Base-by-base conservation (phyloP, 192 early-diverging fungal genomes). In the Entomortierella lignicola region DNA sequence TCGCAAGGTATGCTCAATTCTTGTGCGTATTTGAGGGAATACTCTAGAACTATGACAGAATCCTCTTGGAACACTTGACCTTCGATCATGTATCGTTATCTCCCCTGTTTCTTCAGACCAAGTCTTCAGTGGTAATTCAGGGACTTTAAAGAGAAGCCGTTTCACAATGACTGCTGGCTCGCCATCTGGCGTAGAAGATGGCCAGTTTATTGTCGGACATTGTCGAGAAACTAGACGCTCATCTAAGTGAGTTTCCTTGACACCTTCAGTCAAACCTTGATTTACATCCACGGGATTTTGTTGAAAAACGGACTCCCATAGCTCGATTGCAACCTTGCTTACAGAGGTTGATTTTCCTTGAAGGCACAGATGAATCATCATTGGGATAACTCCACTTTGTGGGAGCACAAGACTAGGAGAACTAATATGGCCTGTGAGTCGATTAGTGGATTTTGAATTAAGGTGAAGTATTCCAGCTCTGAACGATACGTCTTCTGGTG, bases 11-110 rank as follows among this genome's bases (percentile, higher is more conserved):
- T 72, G 70, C 18, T 56, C 25, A 5, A 72, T 27, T 31, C 51
- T 39, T 15, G 63, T n/a, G 0, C 52, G 39, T 2, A 63, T 3
- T 2, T 55, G 37, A 27, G 42, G 31, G 29, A 31, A 34, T 18
- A 26, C 12, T 25, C 41, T 60, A 18, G 70, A 58, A 30, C 31
- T 64, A 32, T 72, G 61, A 32, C 70, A 72, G 21, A 48, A 63
- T 30, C 70, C 61, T 34, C 63, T 72, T 5, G 54, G 39, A 1
- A 58, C 31, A 44, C 2, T 12, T 20, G 29, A 54, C n/a, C 59
- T 27, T 0, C 41, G 51, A 26, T 61, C 60, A 3, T 54, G 21
- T 4, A 61, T 2, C 11, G 12, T 10, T 2, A 62, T 18, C 10
- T 55, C 52, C 7, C 44, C 60, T 8, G 17, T 20, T 20, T 53